Percentiles rank a stretch among this genome's conserved stretches.
Conservation (phyloP, 2,329 filamentous ascomycete genomes). For the Raffaelea deltoideospora region DNA sequence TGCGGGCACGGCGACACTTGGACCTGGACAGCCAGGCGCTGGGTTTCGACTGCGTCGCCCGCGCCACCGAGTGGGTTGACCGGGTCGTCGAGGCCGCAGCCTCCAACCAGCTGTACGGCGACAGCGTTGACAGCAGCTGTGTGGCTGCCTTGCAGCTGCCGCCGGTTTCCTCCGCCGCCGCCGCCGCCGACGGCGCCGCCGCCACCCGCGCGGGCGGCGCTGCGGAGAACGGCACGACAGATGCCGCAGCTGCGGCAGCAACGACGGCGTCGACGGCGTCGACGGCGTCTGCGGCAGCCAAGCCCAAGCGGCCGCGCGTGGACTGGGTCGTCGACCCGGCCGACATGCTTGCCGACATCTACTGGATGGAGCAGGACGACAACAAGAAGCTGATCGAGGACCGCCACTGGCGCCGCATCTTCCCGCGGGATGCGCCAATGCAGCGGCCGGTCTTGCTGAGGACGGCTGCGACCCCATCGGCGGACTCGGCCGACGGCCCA, state of each 20-base stretch:
- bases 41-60: constrained; percentile 60
- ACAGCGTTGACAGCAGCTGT: constrained; percentile 30
- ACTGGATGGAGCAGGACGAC: constrained; percentile 73
- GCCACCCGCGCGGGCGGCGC: too few relatives aligned
- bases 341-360: constrained; percentile 76
- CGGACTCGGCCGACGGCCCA: not conserved
- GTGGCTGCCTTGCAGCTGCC: constrained; percentile 20
- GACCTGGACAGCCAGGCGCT: constrained; percentile 58
- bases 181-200: too few relatives aligned
- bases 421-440: constrained; percentile 25
- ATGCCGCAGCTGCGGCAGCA: constrained; percentile 19
- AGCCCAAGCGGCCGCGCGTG: constrained; percentile 56
- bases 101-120: constrained; percentile 27
- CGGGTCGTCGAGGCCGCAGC: constrained; percentile 39
- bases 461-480: constrained; percentile 7
- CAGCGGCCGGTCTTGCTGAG: constrained; percentile 16
- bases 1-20: constrained; percentile 63
- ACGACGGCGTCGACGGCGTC: not conserved
- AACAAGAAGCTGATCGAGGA: constrained; percentile 77
- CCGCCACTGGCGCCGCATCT: constrained; percentile 59
- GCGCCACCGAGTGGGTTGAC: constrained; percentile 65
- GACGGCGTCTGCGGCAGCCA: too few relatives aligned
- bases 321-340: constrained; percentile 77
- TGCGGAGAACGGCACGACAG: too few relatives aligned
- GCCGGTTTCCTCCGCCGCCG: constrained; percentile 20